Conservation (phyloP, 371 early-diverging fungal species). For the Rhizoclosmatium hyalinum region DNA sequence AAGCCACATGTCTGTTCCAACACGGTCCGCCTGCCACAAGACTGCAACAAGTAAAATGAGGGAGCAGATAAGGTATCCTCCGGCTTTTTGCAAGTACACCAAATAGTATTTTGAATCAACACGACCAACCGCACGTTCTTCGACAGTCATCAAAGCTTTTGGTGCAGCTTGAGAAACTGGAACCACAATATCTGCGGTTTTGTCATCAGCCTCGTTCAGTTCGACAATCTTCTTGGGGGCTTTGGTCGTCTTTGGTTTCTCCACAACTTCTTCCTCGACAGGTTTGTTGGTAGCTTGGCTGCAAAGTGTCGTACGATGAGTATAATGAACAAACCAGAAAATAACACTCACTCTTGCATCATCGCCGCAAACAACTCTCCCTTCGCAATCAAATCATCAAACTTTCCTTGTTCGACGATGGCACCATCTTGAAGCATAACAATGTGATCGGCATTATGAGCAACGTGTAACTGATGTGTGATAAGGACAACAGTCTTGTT, state of each 20-base stretch:
- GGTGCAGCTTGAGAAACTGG: slow-evolving; percentile 28
- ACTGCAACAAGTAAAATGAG: slow-evolving; percentile 7
- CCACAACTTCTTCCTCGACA: slow-evolving; percentile 21
- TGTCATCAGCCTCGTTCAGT: too few relatives aligned
- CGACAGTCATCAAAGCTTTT: slow-evolving; percentile 35
- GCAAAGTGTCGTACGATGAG: neutral
- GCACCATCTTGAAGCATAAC: slow-evolving; percentile 68
- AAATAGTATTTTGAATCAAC: slow-evolving; percentile 27
- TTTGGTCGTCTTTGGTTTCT: too few relatives aligned
- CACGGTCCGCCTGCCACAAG: slow-evolving; percentile 7
- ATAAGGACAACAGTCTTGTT: slow-evolving; percentile 37
- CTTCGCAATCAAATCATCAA: slow-evolving; percentile 52
- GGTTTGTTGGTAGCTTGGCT: neutral
- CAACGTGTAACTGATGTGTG: slow-evolving; percentile 37
- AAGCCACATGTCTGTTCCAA: slow-evolving; percentile 18
- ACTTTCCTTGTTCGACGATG: slow-evolving; percentile 70
- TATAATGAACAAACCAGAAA: neutral
- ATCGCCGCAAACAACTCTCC: slow-evolving; percentile 16
- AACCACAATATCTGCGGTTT: too few relatives aligned
- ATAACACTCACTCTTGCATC: slow-evolving; percentile 6
- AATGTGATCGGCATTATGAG: slow-evolving; percentile 59
- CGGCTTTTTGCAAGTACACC: slow-evolving; percentile 14
- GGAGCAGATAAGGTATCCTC: slow-evolving; percentile 6
- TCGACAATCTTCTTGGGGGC: too few relatives aligned
- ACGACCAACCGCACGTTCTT: slow-evolving; percentile 35